These are phyloP conservation scores for Ceriops tagal DNA, from an alignment of 345 rosid species.

Conservation along the genomic window DNA sequence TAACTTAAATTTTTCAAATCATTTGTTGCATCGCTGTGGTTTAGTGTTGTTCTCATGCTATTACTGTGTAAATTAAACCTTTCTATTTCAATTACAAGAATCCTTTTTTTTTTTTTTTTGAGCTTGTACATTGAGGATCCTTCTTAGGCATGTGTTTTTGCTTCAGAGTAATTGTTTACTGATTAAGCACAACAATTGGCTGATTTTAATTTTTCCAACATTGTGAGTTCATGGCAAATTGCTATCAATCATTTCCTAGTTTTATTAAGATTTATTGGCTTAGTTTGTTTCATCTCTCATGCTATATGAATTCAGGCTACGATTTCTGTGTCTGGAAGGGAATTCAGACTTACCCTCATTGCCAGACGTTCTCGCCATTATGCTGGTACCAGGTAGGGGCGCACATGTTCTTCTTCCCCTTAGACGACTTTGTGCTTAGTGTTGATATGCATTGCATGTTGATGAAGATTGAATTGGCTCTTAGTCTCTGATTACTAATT, in stretches of 20 bases:
- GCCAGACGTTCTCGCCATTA: slow-evolving; percentile 98
- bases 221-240: not conserved
- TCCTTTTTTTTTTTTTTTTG: not conserved
- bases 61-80: not conserved
- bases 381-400: slow-evolving; percentile 90
- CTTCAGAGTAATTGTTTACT: not conserved
- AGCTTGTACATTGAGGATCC: not conserved
- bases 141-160: not conserved
- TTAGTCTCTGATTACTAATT: too few relatives aligned
- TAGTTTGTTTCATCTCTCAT: not conserved
- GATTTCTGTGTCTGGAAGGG: slow-evolving; percentile 71
- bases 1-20: not conserved
- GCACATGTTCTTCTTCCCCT: not conserved
- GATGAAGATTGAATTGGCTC: not conserved
- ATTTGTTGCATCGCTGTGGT: not conserved
- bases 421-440: not conserved
- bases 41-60: not conserved
- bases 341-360: slow-evolving; percentile 74
- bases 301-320: slow-evolving; percentile 51
- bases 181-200: not conserved
- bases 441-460: not conserved
- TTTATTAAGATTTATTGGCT: not conserved
- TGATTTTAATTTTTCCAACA: not conserved
- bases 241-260: not conserved
- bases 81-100: not conserved